phyloP scores from a whole-genome alignment of 2,329 filamentous ascomycete species.

The Camillea tinctor region DNA sequence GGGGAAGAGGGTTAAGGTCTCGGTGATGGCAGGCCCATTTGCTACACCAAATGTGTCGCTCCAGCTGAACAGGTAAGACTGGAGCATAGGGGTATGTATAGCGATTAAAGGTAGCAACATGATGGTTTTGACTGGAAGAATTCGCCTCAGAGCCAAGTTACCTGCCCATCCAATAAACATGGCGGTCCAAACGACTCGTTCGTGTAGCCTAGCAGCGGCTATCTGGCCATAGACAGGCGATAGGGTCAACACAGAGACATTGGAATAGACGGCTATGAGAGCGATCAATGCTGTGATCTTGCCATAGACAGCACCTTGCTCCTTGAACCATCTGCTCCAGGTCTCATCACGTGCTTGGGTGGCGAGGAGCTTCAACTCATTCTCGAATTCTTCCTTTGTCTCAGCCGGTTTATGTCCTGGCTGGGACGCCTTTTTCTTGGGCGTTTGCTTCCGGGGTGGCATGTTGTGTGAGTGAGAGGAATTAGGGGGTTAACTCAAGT shows the following conservation, averaged over 20 bases:
- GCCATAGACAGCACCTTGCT: slow-evolving; percentile 42
- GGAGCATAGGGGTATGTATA: slow-evolving; percentile 69
- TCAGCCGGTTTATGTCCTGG: slow-evolving; percentile 37
- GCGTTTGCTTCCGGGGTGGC: slow-evolving; percentile 29
- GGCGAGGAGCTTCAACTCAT: slow-evolving; percentile 52
- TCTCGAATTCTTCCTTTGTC: slow-evolving; percentile 53
- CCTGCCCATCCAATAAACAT: slow-evolving; percentile 71
- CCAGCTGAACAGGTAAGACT: slow-evolving; percentile 67
- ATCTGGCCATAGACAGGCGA: slow-evolving; percentile 88
- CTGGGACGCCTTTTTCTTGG: slow-evolving; percentile 25
- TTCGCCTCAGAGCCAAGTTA: slow-evolving; percentile 55
- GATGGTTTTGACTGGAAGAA: slow-evolving; percentile 48
- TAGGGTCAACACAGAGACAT: slow-evolving; percentile 71
- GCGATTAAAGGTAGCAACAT: slow-evolving; percentile 69
- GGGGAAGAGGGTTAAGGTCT: slow-evolving; percentile 70
- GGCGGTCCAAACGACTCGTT: slow-evolving; percentile 61
- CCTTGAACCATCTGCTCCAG: slow-evolving; percentile 31
- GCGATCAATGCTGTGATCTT: slow-evolving; percentile 46
- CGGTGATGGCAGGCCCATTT: slow-evolving; percentile 73
- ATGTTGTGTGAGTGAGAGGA: slow-evolving; percentile 13
- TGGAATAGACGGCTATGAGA: slow-evolving; percentile 63
- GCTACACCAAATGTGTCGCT: slow-evolving; percentile 66
- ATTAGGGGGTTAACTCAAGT: background rate
- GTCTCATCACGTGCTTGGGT: slow-evolving; percentile 33
- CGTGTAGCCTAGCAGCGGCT: slow-evolving; percentile 71